Conservation (phyloP, 2,329 filamentous ascomycete genomes). For the Ilyonectria sp. region DNA sequence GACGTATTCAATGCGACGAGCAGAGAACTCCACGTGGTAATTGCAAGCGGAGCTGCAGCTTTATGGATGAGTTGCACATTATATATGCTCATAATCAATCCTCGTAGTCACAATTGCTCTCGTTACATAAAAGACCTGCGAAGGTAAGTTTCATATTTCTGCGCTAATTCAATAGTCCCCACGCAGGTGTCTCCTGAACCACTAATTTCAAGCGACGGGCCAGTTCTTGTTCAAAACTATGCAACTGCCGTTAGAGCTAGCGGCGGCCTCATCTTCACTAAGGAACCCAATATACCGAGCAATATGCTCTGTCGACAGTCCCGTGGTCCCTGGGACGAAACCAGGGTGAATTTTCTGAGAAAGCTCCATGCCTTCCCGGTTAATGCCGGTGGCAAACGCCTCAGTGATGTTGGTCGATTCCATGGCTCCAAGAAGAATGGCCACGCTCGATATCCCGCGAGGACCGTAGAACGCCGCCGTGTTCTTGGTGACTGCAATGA, state of each 20-base stretch:
- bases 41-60: too few relatives aligned
- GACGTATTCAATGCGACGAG: too few relatives aligned
- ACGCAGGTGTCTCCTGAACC: too few relatives aligned
- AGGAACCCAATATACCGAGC: conserved; percentile 58
- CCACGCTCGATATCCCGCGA: conserved; percentile 67
- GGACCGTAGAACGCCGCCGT: conserved; percentile 69
- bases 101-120: too few relatives aligned
- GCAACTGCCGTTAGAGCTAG: conserved; percentile 54
- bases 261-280: conserved; percentile 48
- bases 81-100: too few relatives aligned
- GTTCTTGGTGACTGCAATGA: conserved; percentile 70
- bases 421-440: conserved; percentile 64
- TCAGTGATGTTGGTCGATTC: conserved; percentile 71
- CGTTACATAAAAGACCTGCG: too few relatives aligned
- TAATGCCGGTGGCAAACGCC: conserved; percentile 54
- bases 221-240: conserved; percentile 56
- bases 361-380: conserved; percentile 52
- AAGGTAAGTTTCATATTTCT: too few relatives aligned
- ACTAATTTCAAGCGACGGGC: conserved; percentile 46
- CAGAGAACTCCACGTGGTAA: too few relatives aligned
- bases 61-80: too few relatives aligned
- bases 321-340: conserved; percentile 47
- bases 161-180: too few relatives aligned
- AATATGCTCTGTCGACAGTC: conserved; percentile 53
- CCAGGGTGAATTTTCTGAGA: conserved; percentile 48